Conservation (phyloP, 1,284 basidiomycete species). For the Ustanciosporium gigantosporum region DNA sequence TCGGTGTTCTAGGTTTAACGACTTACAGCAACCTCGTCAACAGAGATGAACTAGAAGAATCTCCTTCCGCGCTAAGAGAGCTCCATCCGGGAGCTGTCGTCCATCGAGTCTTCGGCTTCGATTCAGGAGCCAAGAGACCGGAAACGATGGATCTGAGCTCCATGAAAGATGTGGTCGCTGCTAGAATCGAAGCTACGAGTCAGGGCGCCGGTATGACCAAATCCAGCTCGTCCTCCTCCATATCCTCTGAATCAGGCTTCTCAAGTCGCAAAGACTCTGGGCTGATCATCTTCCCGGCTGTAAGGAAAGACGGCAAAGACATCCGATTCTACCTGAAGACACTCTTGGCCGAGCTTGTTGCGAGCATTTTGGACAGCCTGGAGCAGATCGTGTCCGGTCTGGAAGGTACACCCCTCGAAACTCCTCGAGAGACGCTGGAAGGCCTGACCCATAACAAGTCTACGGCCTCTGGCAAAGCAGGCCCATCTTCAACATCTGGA, state of each 20-base stretch:
- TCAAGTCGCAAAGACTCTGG: slow-evolving; percentile 40
- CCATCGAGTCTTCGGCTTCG: slow-evolving; percentile 57
- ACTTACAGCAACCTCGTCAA: slow-evolving; percentile 20
- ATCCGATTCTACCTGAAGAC: slow-evolving; percentile 57
- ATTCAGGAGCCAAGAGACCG: slow-evolving; percentile 39
- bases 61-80: slow-evolving; percentile 39
- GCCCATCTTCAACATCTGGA: slow-evolving; percentile 4
- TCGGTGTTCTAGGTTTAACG: slow-evolving; percentile 52
- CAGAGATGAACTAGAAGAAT: slow-evolving; percentile 29
- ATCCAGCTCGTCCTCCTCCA: not conserved
- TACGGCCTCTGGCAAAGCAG: slow-evolving; percentile 11
- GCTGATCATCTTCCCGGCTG: slow-evolving; percentile 55
- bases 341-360: slow-evolving; percentile 50
- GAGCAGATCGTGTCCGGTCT: slow-evolving; percentile 43
- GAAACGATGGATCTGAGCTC: slow-evolving; percentile 44
- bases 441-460: slow-evolving; percentile 14
- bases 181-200: slow-evolving; percentile 4
- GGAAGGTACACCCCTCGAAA: slow-evolving; percentile 54
- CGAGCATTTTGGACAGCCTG: slow-evolving; percentile 48
- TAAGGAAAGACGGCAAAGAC: slow-evolving; percentile 55
- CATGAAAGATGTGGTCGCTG: slow-evolving; percentile 28
- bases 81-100: slow-evolving; percentile 52
- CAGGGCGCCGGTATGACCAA: not conserved
- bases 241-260: slow-evolving; percentile 30
- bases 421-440: slow-evolving; percentile 58